Evolutionary conservation across 2,329 filamentous ascomycete genomes (phyloP), one percentile per base, ranked within the genome.

Genomic region (Didymellaceae sp.): DNA sequence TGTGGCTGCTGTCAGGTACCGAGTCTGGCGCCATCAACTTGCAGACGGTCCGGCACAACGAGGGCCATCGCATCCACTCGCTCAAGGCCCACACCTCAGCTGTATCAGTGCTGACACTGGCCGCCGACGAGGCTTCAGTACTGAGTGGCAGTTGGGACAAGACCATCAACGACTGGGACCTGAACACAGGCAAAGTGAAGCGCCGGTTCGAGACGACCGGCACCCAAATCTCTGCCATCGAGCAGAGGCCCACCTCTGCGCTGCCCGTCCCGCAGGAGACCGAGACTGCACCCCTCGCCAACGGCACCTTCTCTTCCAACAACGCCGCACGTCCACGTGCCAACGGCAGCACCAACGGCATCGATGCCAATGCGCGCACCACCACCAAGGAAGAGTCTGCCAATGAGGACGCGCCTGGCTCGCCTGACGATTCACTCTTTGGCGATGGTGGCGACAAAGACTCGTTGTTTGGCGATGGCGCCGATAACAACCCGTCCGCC

Each of bases 121-220:
- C 90, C 0, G 85, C 88, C 5, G 92, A 97, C 61, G 94, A 99
- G 76, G 87, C 82, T 65, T 92, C 88, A 30, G 84, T 97, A 4
- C 74, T 99, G 7, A 97, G 91, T 25, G 94, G 94, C 3, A 93
- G 91, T 70, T 99, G 94, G 94, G 94, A 99, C 73, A 97, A 96
- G 75, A 89, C 84, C 14, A 87, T 97, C 1, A 83, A 91, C 44
- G 92, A 97, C 69, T 99, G 94, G 94, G 94, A 97, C 71, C 74
- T 99, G 20, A 91, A 97, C 65, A 94, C 85, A 1, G 94, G 94
- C 0, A 81, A 88, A 62, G 80, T 88, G 6, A 86, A 86, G 58
- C 84, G 92, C 9, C 82, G 82, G 4, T 99, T 94, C 65, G 86
- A 87, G 37, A 87, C 88, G 2, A 90, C 82, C 44, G 89, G 87